A percentile compares a stretch with the other conserved stretches of the same genome.
These are phyloP conservation scores for Exutisphaerella laricina DNA, from an alignment of 2,329 filamentous ascomycete species.

Conservation along the genomic window DNA sequence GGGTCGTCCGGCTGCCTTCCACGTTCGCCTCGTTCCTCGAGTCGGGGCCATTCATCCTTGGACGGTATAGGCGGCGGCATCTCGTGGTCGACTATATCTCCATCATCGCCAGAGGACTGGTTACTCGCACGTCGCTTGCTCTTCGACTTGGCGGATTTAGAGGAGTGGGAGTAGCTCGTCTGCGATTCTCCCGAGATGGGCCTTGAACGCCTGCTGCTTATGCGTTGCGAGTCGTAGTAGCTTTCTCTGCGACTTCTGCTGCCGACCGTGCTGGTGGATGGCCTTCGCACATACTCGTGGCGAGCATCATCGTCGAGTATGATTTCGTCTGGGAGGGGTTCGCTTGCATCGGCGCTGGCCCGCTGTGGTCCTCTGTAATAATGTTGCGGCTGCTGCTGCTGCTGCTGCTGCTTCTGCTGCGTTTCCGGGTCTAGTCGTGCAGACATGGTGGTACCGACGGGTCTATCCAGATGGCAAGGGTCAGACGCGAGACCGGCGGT, in stretches of 20 bases:
- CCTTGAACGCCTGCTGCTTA: slow-evolving; percentile 11
- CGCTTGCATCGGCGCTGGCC: too few relatives aligned
- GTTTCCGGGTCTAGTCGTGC: not conserved
- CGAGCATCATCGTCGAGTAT: slow-evolving; percentile 5
- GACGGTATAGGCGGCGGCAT: slow-evolving; percentile 14
- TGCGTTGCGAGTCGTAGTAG: slow-evolving; percentile 24
- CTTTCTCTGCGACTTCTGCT: slow-evolving; percentile 21
- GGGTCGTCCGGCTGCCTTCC: slow-evolving; percentile 5
- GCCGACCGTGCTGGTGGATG: slow-evolving; percentile 16
- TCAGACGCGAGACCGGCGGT: too few relatives aligned
- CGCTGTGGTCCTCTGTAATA: too few relatives aligned
- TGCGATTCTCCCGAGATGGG: slow-evolving; percentile 17
- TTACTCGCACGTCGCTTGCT: slow-evolving; percentile 20
- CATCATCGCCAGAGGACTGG: slow-evolving; percentile 19
- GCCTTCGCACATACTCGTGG: slow-evolving; percentile 1
- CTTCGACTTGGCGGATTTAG: slow-evolving; percentile 12
- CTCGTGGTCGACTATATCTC: slow-evolving; percentile 19
- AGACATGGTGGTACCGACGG: not conserved
- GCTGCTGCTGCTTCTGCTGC: too few relatives aligned
- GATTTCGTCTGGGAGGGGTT: too few relatives aligned
- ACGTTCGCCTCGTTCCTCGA: slow-evolving; percentile 18
- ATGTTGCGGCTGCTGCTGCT: too few relatives aligned
- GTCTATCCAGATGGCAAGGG: too few relatives aligned
- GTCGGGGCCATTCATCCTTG: slow-evolving; percentile 6
- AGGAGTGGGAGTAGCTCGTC: slow-evolving; percentile 2